phyloP scores from a whole-genome alignment of 2,329 filamentous ascomycete genomes.

The Aspergillus oerlinghausenensis region DNA sequence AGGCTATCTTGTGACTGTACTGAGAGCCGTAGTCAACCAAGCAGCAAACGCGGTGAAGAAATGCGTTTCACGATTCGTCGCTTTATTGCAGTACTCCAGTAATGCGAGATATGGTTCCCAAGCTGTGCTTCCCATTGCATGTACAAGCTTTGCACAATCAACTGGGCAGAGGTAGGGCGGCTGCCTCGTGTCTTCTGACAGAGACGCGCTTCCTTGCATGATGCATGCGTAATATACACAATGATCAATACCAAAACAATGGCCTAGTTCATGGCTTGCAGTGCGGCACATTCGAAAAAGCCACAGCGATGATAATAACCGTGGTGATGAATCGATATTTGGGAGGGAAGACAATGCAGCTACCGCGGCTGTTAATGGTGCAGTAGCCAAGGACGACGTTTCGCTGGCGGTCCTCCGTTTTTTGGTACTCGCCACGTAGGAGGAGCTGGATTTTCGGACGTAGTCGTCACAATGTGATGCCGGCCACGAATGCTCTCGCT shows the following conservation, averaged over 20 bases:
- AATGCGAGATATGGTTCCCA: slow-evolving; percentile 17
- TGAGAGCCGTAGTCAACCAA: slow-evolving; percentile 7
- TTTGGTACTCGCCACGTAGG: slow-evolving; percentile 3
- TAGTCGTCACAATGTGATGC: slow-evolving; percentile 53
- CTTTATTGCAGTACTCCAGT: slow-evolving; percentile 17
- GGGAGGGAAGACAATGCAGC: slow-evolving; percentile 1
- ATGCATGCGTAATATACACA: slow-evolving; percentile 45
- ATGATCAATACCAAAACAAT: slow-evolving; percentile 63
- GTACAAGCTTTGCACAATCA: slow-evolving; percentile 23
- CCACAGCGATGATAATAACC: slow-evolving; percentile 47
- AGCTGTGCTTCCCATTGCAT: slow-evolving; percentile 15
- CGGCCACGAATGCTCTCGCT: slow-evolving; percentile 59
- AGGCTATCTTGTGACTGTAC: neutral
- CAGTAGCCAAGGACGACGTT: neutral
- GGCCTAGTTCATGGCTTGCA: slow-evolving; percentile 61
- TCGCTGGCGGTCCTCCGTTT: neutral
- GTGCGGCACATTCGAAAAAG: slow-evolving; percentile 55
- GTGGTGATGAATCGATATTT: slow-evolving; percentile 1
- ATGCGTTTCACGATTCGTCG: slow-evolving; percentile 6
- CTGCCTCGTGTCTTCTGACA: slow-evolving; percentile 29
- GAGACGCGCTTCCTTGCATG: slow-evolving; percentile 30
- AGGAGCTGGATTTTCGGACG: slow-evolving; percentile 2
- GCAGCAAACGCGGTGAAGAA: slow-evolving; percentile 21
- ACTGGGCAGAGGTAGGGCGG: slow-evolving; percentile 32
- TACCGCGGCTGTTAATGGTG: slow-evolving; percentile 6